Evolutionary conservation across 1,284 basidiomycete species (phyloP), one percentile per base, ranked within the genome.

Genomic region (Anthracocystis panici-leucophaei): DNA sequence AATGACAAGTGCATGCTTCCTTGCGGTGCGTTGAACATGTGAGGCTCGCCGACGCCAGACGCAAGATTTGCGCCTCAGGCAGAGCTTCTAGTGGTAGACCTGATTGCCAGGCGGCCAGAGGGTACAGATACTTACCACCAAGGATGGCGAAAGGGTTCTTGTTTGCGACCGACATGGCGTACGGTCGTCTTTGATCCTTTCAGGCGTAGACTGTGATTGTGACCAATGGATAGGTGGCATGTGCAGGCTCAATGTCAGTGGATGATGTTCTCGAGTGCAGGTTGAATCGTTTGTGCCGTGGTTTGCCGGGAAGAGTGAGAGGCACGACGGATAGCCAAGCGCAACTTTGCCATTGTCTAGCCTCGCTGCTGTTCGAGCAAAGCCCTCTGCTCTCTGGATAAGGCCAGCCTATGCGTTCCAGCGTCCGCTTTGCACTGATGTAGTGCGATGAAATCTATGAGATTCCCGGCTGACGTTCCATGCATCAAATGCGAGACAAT

Each of bases 161-260:
- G 72, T 74, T 82, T 75, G 82, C 82, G 83, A 84, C 82, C 77
- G 82, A 83, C 83, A 85, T 85, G 64, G 63, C 75, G 75, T 77
- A 61, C 75, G 75, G 75, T 77, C 75, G 75, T 74, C 75, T 77
- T 77, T 60, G 64, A 55, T 73, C 69, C 63, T 64, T 68, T 69
- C 59, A 49, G 60, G 61, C 57, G 70, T 74, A 53, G 48, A 67
- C 75, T 77, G 63, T 52, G 27, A 12, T 33, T 7, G 21, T 10
- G 11, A 44, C 54, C 14, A 35, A 40, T 27, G 35, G n/a, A 33
- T n/a, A 33, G 31, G 46, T 10, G 23, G 5, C 8, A 20, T 14
- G 29, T 16, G 49, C 11, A 46, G 27, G 7, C 14, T 56, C 18
- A 8, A 20, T 46, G 69, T 72, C 62, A 71, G 62, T 40, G 11